Percentiles rank a stretch among this genome's conserved stretches.
Evolutionary conservation across 352 stramenopile genomes (phyloP).

Genomic region (Phytophthora palmivora): DNA sequence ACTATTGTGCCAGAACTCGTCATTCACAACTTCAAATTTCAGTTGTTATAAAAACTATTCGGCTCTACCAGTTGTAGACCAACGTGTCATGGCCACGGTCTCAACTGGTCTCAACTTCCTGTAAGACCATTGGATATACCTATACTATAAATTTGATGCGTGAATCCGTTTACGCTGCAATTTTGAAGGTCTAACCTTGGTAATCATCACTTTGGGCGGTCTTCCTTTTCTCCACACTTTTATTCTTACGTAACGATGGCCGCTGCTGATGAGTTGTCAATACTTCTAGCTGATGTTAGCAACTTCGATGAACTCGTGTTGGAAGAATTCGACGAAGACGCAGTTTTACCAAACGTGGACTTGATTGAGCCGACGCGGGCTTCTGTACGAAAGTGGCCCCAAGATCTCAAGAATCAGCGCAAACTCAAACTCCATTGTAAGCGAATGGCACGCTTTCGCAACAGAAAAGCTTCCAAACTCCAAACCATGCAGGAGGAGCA

Average conservation of each 20-base stretch:
- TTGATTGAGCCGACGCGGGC: not conserved
- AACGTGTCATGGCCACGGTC: too few relatives aligned
- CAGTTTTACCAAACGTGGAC: not conserved
- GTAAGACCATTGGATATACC: too few relatives aligned
- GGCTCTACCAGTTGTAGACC: too few relatives aligned
- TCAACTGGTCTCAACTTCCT: too few relatives aligned
- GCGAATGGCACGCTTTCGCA: constrained; percentile 39
- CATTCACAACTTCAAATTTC: too few relatives aligned
- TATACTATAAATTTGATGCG: too few relatives aligned
- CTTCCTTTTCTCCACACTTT: too few relatives aligned
- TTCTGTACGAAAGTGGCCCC: constrained; percentile 23
- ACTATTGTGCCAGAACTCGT: too few relatives aligned
- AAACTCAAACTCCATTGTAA: constrained; percentile 37
- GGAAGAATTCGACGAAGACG: not conserved
- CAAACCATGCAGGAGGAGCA: constrained; percentile 29
- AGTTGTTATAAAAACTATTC: too few relatives aligned
- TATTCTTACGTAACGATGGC: not conserved
- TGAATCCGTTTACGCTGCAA: too few relatives aligned
- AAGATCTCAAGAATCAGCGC: constrained; percentile 40
- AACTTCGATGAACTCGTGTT: not conserved
- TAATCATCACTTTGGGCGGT: too few relatives aligned
- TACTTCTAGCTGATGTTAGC: not conserved
- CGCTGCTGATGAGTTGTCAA: not conserved
- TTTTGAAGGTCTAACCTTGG: too few relatives aligned
- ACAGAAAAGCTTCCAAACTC: constrained; percentile 29